Base-by-base conservation (phyloP, 2,329 filamentous ascomycete species). In the Coniochaeta pulveracea region DNA sequence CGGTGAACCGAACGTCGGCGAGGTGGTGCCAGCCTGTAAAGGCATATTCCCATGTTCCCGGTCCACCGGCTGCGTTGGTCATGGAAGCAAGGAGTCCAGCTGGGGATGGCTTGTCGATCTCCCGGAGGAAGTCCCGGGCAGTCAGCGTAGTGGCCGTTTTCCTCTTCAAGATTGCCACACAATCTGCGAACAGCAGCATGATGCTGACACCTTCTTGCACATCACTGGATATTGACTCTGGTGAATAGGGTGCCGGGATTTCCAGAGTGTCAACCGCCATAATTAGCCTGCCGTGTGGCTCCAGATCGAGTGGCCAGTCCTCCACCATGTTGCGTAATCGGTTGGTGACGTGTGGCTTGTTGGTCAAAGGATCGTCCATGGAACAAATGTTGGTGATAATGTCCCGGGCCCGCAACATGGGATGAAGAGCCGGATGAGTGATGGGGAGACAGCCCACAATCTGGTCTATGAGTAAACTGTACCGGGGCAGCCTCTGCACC, bases 381-480 rank as follows among this genome's bases (percentile, higher is more conserved):
- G 89, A 93, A 56, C 91, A 98, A 26, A 98, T 98, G 34, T 93
- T 91, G 14, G 88, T 86, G 43, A 98, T 86, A 34, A 94, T 83
- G 52, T 96, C 91, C 43, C 89, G 73, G 1, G 91, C 88, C 51
- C 85, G 88, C 26, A 95, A 71, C 58, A 98, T 79, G 3, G 72
- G 69, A 43, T 82, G 80, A 34, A 94, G 67, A 1, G 88, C 88
- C 3, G 86, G 84, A 51, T 96, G 88, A 7, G 82, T 77, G 33
- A 88, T 74, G 4, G 89, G 88, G 12, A 96, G 69, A 39, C 82
- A 86, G 43, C 80, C 77, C 30, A 91, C 74, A 49, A 98, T 95
- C 48, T 93, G 88, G 59, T 98, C 91, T 46, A 98, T 96, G 50
- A 96, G 80, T 22, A 98, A 66, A 48, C 85, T 95, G 59, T 98